A percentile compares a stretch with the other conserved stretches of the same genome.
phyloP scores from a whole-genome alignment of 2,329 filamentous ascomycete genomes.

The Polytolypa hystricis region DNA sequence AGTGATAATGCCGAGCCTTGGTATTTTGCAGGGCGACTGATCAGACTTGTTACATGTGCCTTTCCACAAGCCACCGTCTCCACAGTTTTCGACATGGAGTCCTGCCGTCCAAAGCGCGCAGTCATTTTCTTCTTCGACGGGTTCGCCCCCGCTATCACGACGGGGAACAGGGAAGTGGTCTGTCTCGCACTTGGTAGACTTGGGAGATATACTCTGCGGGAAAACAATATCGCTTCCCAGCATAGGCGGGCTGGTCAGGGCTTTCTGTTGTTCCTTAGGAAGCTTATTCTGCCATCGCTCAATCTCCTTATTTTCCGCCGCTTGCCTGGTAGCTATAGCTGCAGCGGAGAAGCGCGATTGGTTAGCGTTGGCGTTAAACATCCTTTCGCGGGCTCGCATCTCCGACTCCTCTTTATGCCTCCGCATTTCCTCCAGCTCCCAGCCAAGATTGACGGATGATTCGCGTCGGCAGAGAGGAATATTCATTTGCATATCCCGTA shows the following conservation, averaged over 20 bases:
- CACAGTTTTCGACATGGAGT: constrained; percentile 38
- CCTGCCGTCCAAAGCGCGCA: constrained; percentile 69
- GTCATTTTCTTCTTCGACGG: constrained; percentile 41
- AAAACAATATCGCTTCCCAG: constrained; percentile 71
- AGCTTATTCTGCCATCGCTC: constrained; percentile 14
- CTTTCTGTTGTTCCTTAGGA: constrained; percentile 38
- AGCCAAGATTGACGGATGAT: constrained; percentile 42
- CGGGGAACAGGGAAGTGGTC: constrained; percentile 50
- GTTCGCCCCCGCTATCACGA: constrained; percentile 39
- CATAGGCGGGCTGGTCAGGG: constrained; percentile 67
- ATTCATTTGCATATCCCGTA: constrained; percentile 18
- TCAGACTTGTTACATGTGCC: constrained; percentile 25
- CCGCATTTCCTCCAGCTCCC: constrained; percentile 73
- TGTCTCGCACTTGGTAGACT: constrained; percentile 72
- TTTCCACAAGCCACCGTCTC: constrained; percentile 40
- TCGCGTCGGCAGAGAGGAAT: constrained; percentile 28
- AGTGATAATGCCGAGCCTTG: constrained; percentile 18
- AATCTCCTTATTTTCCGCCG: constrained; percentile 9
- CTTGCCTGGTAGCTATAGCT: constrained; percentile 18
- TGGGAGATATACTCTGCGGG: constrained; percentile 70
- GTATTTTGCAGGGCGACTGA: constrained; percentile 4
- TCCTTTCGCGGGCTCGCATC: constrained; percentile 24
- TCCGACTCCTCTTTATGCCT: constrained; percentile 59
- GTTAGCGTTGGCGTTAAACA: constrained; percentile 9
- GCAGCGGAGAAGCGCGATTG: constrained; percentile 22